Conservation (phyloP, 2,329 filamentous ascomycete species). For the Botrytis fragariae region DNA sequence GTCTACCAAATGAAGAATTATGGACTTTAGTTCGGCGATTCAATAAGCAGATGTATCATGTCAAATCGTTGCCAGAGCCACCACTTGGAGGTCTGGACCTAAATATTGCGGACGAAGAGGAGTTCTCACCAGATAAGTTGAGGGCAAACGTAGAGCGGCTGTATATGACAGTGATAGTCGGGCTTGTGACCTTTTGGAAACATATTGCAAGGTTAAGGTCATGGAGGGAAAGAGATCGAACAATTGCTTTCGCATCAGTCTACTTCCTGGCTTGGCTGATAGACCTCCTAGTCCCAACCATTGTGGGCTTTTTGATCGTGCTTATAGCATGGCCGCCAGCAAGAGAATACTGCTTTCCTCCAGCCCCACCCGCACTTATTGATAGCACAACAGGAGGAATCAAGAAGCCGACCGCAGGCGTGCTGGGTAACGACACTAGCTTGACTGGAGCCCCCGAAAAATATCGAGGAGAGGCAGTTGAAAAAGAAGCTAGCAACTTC, state of each 20-base stretch:
- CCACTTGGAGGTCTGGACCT: conserved; percentile 70
- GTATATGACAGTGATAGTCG: conserved; percentile 75
- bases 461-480: conserved; percentile 78
- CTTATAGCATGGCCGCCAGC: conserved; percentile 65
- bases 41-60: conserved; percentile 63
- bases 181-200: conserved; percentile 64
- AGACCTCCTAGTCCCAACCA: conserved; percentile 64
- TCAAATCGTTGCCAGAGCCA: conserved; percentile 60
- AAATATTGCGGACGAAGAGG: conserved; percentile 77
- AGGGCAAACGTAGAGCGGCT: conserved; percentile 74
- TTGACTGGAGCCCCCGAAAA: conserved; percentile 80
- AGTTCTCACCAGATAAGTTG: conserved; percentile 82
- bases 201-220: conserved; percentile 75
- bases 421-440: conserved; percentile 72
- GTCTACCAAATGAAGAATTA: conserved; percentile 61
- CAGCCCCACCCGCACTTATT: conserved; percentile 72
- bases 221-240: conserved; percentile 72
- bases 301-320: conserved; percentile 58
- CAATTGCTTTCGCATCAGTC: conserved; percentile 57
- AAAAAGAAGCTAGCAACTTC: conserved; percentile 79
- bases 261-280: conserved; percentile 67
- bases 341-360: conserved; percentile 67
- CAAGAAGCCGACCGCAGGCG: conserved; percentile 73
- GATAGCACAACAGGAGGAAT: conserved; percentile 67
- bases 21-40: conserved; percentile 63